Percentiles rank a stretch among this genome's conserved stretches.
Evolutionary conservation across 2,329 filamentous ascomycete genomes (phyloP).

Genomic region (Arthroderma uncinatum): DNA sequence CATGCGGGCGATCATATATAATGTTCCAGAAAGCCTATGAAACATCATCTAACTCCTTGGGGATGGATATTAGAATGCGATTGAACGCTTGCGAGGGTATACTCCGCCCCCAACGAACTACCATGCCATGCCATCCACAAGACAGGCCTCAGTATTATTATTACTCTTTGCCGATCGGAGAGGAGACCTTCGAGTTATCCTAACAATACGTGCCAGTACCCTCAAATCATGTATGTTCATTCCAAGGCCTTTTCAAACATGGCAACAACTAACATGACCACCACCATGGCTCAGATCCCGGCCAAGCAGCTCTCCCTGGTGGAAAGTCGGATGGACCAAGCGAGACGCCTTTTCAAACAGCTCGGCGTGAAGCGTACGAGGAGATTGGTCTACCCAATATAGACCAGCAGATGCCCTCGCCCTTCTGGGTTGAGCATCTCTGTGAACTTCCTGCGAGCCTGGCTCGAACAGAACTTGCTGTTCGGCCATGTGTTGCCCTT

Average conservation of each 20-base stretch:
- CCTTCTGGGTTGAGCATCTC: slow-evolving; percentile 77
- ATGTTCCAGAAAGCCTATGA: neutral
- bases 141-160: slow-evolving; percentile 76
- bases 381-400: slow-evolving; percentile 75
- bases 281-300: slow-evolving; percentile 43
- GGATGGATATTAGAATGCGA: slow-evolving; percentile 33
- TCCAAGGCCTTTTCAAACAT: neutral
- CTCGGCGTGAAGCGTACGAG: slow-evolving; percentile 79
- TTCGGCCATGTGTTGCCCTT: slow-evolving; percentile 67
- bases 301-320: slow-evolving; percentile 76
- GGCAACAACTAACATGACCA: neutral
- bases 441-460: slow-evolving; percentile 70
- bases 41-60: neutral
- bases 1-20: slow-evolving; percentile 3
- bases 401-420: slow-evolving; percentile 56
- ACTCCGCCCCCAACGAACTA: slow-evolving; percentile 48
- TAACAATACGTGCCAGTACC: slow-evolving; percentile 51
- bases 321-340: slow-evolving; percentile 48
- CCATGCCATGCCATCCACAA: slow-evolving; percentile 45
- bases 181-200: slow-evolving; percentile 61
- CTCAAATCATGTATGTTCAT: slow-evolving; percentile 43
- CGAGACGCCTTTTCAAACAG: slow-evolving; percentile 62
- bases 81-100: slow-evolving; percentile 47
- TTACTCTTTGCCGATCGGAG: slow-evolving; percentile 74
- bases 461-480: slow-evolving; percentile 60